Evolutionary conservation across 2,329 filamentous ascomycete species (phyloP).

Genomic region (Cladophialophora yegresii): DNA sequence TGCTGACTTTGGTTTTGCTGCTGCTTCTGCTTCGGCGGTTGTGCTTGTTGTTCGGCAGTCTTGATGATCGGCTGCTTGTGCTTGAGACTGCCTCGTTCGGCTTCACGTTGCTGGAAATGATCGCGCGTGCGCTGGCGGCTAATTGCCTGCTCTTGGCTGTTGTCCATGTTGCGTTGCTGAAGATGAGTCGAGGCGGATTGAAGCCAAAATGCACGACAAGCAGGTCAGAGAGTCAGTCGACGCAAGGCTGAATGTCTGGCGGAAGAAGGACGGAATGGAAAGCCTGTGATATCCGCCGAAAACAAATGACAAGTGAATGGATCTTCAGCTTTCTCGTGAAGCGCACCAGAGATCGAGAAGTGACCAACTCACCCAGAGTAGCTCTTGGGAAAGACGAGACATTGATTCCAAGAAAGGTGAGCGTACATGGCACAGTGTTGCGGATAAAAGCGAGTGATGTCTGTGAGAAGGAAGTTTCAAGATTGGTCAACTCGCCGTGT

Average conservation of each 20-base stretch:
- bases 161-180: background rate
- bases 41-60: slow-evolving; percentile 1
- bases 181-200: background rate
- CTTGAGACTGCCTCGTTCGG: slow-evolving; percentile 2
- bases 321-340: background rate
- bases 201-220: background rate
- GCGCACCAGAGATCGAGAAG: background rate
- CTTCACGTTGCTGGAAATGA: slow-evolving; percentile 2
- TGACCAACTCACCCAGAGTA: background rate
- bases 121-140: background rate
- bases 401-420: background rate
- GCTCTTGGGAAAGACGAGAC: background rate
- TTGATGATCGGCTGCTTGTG: slow-evolving; percentile 7
- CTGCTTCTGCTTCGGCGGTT: background rate
- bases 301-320: background rate
- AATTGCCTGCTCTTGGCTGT: background rate
- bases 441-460: background rate
- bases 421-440: background rate
- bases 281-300: background rate
- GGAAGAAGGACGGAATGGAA: background rate
- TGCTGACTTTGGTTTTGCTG: background rate
- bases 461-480: background rate
- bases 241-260: background rate
- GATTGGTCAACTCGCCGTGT: background rate
- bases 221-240: background rate